phyloP scores from a whole-genome alignment of 371 early-diverging fungal genomes.

The Saksenaea vasiformis region DNA sequence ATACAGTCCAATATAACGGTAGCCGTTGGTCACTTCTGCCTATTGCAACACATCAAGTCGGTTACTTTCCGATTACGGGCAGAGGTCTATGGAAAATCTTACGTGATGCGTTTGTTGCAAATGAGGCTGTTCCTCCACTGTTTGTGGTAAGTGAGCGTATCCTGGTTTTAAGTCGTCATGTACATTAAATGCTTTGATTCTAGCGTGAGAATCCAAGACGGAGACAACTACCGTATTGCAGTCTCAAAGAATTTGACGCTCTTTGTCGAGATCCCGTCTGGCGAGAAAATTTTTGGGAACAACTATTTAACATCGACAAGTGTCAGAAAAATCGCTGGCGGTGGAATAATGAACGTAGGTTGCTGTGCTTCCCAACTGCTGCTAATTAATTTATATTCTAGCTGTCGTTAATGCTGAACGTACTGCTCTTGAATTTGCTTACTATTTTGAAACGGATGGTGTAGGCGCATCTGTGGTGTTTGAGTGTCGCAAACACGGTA shows the following conservation, averaged over 20 bases:
- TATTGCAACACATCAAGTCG: background rate
- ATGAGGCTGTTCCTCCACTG: background rate
- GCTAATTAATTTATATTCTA: background rate
- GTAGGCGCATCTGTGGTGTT: background rate
- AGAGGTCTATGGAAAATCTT: background rate
- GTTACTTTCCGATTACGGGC: background rate
- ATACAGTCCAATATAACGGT: background rate
- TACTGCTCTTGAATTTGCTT: background rate
- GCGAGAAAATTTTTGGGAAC: background rate
- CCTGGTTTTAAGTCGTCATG: background rate
- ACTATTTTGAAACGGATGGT: background rate
- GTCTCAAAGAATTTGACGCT: background rate
- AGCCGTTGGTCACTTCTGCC: background rate
- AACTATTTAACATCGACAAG: background rate
- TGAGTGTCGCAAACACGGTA: background rate
- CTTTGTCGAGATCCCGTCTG: background rate
- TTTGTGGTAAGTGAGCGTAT: background rate
- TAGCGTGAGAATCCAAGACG: background rate
- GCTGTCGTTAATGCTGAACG: background rate
- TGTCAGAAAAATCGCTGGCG: background rate
- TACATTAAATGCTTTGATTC: background rate
- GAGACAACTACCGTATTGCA: background rate
- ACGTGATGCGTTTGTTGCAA: background rate
- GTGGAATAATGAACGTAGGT: background rate
- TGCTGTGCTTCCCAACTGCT: background rate